Evolutionary conservation across 345 rosid species (phyloP).

Genomic region (Brassica cretica): DNA sequence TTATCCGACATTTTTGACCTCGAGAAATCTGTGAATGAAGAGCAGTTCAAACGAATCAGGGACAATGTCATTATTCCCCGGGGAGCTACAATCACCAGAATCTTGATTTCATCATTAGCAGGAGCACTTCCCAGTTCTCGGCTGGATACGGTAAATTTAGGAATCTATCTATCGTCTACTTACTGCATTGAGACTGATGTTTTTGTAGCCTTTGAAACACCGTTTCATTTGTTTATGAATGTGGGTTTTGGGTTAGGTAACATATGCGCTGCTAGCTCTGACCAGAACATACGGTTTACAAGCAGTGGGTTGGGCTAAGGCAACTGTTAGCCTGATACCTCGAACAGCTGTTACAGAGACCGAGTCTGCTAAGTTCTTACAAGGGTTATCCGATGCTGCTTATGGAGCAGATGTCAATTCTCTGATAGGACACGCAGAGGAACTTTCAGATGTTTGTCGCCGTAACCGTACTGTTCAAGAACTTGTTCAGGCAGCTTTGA

Average conservation of each 20-base stretch:
- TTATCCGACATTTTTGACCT: conserved; percentile 88
- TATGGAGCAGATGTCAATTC: conserved; percentile 67
- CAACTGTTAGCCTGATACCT: conserved; percentile 70
- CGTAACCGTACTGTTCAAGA: conserved; percentile 93
- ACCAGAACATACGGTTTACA: conserved; percentile 62
- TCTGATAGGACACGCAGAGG: conserved; percentile 69
- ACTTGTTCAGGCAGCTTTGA: conserved; percentile 86
- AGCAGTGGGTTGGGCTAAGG: conserved; percentile 83
- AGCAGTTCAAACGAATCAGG: conserved; percentile 65
- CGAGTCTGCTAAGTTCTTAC: conserved; percentile 67
- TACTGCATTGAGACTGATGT: background rate
- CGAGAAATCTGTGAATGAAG: conserved; percentile 59
- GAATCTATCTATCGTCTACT: background rate
- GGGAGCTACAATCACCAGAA: conserved; percentile 76
- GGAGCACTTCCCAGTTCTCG: conserved; percentile 99
- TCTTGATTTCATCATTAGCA: conserved; percentile 79
- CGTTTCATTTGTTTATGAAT: conserved; percentile 7
- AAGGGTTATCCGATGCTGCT: conserved; percentile 73
- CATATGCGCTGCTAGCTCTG: conserved; percentile 72
- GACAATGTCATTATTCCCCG: conserved; percentile 77
- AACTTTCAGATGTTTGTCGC: conserved; percentile 88
- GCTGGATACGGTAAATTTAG: conserved; percentile 65
- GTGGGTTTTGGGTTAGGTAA: conserved; percentile 50
- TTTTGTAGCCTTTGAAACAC: background rate
- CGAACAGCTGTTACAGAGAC: conserved; percentile 69